phyloP scores from a whole-genome alignment of 805 yeast genomes.

The Brettanomyces sp. region DNA sequence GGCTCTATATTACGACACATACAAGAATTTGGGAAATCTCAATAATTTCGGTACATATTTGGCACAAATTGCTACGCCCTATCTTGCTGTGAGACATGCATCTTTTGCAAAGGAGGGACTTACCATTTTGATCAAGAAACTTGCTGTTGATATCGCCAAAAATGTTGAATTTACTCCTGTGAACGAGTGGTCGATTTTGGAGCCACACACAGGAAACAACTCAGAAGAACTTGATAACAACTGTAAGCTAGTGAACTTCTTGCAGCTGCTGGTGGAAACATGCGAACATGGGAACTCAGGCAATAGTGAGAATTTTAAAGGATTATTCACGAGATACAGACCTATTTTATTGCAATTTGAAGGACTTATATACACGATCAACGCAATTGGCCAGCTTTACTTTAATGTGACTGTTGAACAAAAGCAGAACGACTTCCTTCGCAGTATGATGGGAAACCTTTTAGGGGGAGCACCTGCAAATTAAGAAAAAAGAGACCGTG shows the following conservation, averaged over 20 bases:
- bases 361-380: constrained; percentile 15
- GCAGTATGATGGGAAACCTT: constrained; percentile 69
- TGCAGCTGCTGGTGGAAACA: constrained; percentile 55
- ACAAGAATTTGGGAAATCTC: constrained; percentile 27
- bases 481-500: no score
- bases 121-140: constrained; percentile 25
- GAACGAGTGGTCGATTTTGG: constrained; percentile 21
- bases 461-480: constrained; percentile 30
- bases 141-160: constrained; percentile 15
- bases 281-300: constrained; percentile 39
- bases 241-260: constrained; percentile 49
- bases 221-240: constrained; percentile 16
- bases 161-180: constrained; percentile 11
- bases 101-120: constrained; percentile 45
- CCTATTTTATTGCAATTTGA: constrained; percentile 12
- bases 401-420: constrained; percentile 29
- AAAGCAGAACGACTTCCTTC: constrained; percentile 47
- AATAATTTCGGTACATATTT: constrained; percentile 16
- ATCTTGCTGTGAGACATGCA: constrained; percentile 56
- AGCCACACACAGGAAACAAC: constrained; percentile 16
- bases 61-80: constrained; percentile 64
- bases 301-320: constrained; percentile 29
- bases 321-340: constrained; percentile 35
- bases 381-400: constrained; percentile 21
- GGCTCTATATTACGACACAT: constrained; percentile 27